A percentile compares a stretch with the other conserved stretches of the same genome.
Conservation (phyloP, 1,284 basidiomycete genomes). For the Naganishia liquefaciens region DNA sequence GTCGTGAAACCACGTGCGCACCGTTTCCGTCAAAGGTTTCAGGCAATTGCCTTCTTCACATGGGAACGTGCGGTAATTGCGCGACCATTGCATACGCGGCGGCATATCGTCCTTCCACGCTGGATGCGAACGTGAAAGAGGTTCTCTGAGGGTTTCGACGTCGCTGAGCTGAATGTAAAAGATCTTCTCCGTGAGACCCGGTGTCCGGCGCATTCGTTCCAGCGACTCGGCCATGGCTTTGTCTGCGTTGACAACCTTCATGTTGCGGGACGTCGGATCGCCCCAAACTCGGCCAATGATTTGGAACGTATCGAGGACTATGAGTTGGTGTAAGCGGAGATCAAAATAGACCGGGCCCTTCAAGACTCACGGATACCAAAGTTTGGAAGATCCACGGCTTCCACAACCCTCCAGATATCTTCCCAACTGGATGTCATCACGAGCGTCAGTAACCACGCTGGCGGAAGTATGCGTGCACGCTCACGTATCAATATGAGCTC, state of each 20-base stretch:
- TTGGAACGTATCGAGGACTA: slow-evolving; percentile 24
- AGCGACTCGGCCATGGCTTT: slow-evolving; percentile 22
- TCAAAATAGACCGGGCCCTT: background rate
- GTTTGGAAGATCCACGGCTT: slow-evolving; percentile 33
- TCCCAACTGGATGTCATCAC: slow-evolving; percentile 14
- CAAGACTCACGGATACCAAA: slow-evolving; percentile 30
- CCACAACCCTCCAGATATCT: slow-evolving; percentile 34
- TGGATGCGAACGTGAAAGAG: slow-evolving; percentile 26
- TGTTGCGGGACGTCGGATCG: slow-evolving; percentile 15
- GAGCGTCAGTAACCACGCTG: background rate
- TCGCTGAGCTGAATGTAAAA: slow-evolving; percentile 35
- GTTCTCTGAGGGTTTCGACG: slow-evolving; percentile 23
- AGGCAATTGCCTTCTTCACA: slow-evolving; percentile 29
- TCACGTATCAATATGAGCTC: slow-evolving; percentile 26
- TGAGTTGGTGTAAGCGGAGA: background rate
- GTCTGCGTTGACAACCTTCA: slow-evolving; percentile 14
- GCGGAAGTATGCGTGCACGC: background rate
- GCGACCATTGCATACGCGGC: slow-evolving; percentile 35
- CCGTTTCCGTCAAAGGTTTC: slow-evolving; percentile 19
- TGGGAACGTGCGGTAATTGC: slow-evolving; percentile 33
- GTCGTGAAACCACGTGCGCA: slow-evolving; percentile 22
- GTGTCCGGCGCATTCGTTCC: slow-evolving; percentile 22
- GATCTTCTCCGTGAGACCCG: slow-evolving; percentile 32
- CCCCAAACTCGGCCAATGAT: slow-evolving; percentile 23
- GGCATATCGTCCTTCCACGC: slow-evolving; percentile 31